These are phyloP conservation scores for Blastocystis sp. DNA, from an alignment of 352 stramenopile species.

Conservation along the genomic window DNA sequence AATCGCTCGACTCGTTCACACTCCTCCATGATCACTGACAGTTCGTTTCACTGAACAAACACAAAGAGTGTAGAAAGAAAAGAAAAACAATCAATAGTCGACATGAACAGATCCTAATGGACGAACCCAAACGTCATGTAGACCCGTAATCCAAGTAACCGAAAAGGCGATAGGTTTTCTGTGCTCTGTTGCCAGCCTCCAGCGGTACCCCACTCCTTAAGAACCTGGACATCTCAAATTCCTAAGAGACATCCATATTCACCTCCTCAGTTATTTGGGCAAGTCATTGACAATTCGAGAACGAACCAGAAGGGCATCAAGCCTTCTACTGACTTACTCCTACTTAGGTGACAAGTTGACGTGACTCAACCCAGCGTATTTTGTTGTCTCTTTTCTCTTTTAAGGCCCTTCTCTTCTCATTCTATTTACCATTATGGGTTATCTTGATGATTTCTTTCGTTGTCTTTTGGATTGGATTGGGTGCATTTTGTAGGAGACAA, in stretches of 20 bases:
- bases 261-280: conserved; percentile 54
- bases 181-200: conserved; percentile 69
- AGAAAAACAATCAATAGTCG: conserved; percentile 45
- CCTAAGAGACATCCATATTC: conserved; percentile 60
- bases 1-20: background rate
- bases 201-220: conserved; percentile 62
- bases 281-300: conserved; percentile 61
- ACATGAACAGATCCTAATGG: conserved; percentile 40
- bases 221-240: conserved; percentile 54
- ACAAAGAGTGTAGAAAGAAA: background rate
- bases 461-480: background rate
- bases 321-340: conserved; percentile 45
- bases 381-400: too few relatives aligned
- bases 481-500: background rate
- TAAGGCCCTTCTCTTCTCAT: too few relatives aligned
- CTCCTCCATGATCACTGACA: too few relatives aligned
- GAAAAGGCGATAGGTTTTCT: conserved; percentile 53
- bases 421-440: too few relatives aligned
- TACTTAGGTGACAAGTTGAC: conserved; percentile 67
- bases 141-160: conserved; percentile 61
- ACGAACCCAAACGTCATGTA: conserved; percentile 51
- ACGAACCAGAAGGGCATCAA: conserved; percentile 12
- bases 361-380: conserved; percentile 57
- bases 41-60: too few relatives aligned
- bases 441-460: background rate